Conservation (phyloP, 1,139 yeast species). For the Lodderomyces oxycetoniae region DNA sequence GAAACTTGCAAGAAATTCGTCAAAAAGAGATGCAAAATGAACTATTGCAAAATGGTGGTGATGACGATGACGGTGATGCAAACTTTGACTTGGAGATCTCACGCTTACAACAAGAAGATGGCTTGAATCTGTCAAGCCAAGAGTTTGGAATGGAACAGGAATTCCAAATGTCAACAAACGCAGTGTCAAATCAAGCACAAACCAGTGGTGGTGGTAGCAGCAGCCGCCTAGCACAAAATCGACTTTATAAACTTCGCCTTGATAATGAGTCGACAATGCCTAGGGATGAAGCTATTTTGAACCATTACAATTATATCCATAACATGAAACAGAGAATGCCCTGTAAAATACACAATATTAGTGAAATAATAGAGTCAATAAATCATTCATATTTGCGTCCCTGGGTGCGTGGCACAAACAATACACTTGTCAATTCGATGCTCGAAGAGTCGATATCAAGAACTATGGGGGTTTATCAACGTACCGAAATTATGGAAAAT, state of each 20-base stretch:
- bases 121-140: neutral
- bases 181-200: neutral
- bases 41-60: slow-evolving; percentile 1
- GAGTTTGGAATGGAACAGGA: neutral
- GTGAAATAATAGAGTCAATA: no score
- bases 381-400: no score
- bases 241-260: neutral
- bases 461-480: slow-evolving; percentile 5
- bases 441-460: slow-evolving; percentile 1
- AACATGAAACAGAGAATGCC: neutral
- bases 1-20: slow-evolving; percentile 7
- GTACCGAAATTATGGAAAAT: slow-evolving; percentile 6
- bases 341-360: no score
- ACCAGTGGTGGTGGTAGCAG: neutral
- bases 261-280: neutral
- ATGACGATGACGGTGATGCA: slow-evolving; percentile 1
- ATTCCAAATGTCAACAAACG: neutral
- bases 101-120: neutral
- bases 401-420: no score
- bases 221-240: neutral
- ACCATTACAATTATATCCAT: neutral
- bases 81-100: neutral
- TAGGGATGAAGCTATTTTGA: neutral
- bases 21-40: slow-evolving; percentile 1
- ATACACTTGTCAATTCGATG: neutral